Conservation (phyloP, 106 monocot genomes). For the Allium fistulosum region DNA sequence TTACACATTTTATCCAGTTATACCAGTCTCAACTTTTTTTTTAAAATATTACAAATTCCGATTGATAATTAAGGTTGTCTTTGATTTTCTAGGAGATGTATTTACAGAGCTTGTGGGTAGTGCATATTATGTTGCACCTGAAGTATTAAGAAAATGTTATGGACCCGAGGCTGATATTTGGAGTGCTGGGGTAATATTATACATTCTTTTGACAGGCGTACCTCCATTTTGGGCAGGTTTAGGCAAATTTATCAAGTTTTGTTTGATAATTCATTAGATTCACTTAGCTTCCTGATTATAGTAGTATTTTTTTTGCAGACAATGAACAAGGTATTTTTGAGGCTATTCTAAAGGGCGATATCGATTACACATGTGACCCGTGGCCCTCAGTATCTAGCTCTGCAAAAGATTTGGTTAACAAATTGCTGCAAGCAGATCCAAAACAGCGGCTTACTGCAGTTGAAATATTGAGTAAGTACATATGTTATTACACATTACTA, state of each 20-base stretch:
- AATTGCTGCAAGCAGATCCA: constrained; percentile 55
- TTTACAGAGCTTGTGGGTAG: constrained; percentile 87
- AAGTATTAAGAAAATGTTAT: constrained; percentile 58
- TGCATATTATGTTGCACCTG: constrained; percentile 94
- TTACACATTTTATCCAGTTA: too few species aligned
- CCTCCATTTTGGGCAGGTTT: constrained; percentile 83
- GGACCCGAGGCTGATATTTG: constrained; percentile 86
- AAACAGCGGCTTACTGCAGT: constrained; percentile 53
- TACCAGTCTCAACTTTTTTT: too few species aligned
- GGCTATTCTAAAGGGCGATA: constrained; percentile 43
- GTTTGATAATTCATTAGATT: too few species aligned
- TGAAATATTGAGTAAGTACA: constrained; percentile 50
- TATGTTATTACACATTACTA: background rate
- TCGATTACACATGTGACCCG: constrained; percentile 58
- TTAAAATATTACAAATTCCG: too few species aligned
- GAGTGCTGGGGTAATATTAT: constrained; percentile 97
- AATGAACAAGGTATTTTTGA: constrained; percentile 66
- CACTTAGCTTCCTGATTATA: background rate
- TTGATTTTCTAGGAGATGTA: constrained; percentile 36
- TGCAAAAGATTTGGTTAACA: constrained; percentile 66
- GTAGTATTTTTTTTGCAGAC: constrained; percentile 30
- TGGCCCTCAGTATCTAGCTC: constrained; percentile 80
- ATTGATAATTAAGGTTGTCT: too few species aligned
- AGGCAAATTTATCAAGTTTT: too few species aligned
- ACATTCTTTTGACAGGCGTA: constrained; percentile 88